Evolutionary conservation across 1,284 basidiomycete genomes (phyloP).

Genomic region (Austropuccinia psidii): DNA sequence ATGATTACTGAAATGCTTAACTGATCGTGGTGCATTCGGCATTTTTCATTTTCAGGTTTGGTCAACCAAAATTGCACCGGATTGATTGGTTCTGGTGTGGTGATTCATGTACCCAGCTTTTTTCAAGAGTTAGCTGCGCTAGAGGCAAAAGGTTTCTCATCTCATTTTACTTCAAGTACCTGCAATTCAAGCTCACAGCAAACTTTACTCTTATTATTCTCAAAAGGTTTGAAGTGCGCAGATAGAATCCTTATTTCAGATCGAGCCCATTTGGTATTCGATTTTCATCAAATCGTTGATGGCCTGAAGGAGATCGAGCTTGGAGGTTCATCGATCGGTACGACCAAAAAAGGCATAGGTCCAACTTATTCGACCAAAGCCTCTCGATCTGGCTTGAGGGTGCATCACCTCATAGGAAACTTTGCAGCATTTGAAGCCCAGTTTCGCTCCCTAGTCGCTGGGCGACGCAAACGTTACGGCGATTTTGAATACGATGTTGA

Average conservation of each 20-base stretch:
- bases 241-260: slow-evolving; percentile 48
- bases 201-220: background rate
- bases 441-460: slow-evolving; percentile 48
- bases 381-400: slow-evolving; percentile 47
- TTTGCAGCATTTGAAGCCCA: slow-evolving; percentile 46
- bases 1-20: background rate
- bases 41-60: slow-evolving; percentile 40
- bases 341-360: slow-evolving; percentile 49
- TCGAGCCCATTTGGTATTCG: slow-evolving; percentile 48
- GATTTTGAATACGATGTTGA: slow-evolving; percentile 49
- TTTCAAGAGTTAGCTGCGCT: slow-evolving; percentile 47
- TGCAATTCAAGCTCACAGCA: no score
- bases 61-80: slow-evolving; percentile 48
- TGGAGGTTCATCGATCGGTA: slow-evolving; percentile 46
- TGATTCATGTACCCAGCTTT: slow-evolving; percentile 48
- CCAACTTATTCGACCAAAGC: slow-evolving; percentile 49
- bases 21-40: background rate
- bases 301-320: slow-evolving; percentile 49
- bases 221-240: slow-evolving; percentile 45
- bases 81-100: slow-evolving; percentile 48
- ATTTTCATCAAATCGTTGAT: slow-evolving; percentile 49
- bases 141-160: slow-evolving; percentile 45
- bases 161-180: background rate
- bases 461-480: slow-evolving; percentile 48
- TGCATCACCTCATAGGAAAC: slow-evolving; percentile 48